These are phyloP conservation scores for Botrytis cinerea DNA, from an alignment of 2,329 filamentous ascomycete genomes.

Conservation along the genomic window DNA sequence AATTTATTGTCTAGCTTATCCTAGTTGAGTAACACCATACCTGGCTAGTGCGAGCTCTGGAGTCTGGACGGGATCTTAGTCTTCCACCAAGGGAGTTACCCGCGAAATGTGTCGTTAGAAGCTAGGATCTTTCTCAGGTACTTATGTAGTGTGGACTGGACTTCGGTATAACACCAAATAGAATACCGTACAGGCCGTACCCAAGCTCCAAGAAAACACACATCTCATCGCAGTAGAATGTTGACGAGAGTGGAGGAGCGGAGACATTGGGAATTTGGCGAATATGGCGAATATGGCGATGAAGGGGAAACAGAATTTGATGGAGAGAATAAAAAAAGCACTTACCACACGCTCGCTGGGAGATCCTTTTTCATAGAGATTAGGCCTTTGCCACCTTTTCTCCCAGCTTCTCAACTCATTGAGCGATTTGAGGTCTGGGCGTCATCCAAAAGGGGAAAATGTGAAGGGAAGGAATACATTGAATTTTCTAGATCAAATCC, in stretches of 20 bases:
- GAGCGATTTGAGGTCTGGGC: background rate
- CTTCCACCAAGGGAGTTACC: background rate
- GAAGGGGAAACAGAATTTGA: background rate
- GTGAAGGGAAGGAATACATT: background rate
- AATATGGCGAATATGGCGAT: background rate
- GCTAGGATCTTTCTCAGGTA: conserved; percentile 10
- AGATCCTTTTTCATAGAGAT: conserved; percentile 11
- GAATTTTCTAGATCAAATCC: conserved; percentile 5
- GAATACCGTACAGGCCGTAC: background rate
- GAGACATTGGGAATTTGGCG: background rate
- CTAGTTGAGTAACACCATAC: conserved; percentile 9
- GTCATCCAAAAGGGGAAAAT: background rate
- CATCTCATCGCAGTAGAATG: background rate
- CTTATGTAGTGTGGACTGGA: background rate
- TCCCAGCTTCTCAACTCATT: background rate
- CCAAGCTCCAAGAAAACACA: background rate
- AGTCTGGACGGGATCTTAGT: background rate
- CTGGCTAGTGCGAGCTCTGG: background rate
- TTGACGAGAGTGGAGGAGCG: background rate
- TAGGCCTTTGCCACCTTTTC: background rate
- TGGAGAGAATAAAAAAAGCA: background rate
- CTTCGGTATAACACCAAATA: background rate
- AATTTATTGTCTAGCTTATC: background rate
- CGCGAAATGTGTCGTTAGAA: conserved; percentile 1
- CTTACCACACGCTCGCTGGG: conserved; percentile 20